These are phyloP conservation scores for Neurospora sp. DNA, from an alignment of 495 filamentous ascomycete species.

Conservation along the genomic window DNA sequence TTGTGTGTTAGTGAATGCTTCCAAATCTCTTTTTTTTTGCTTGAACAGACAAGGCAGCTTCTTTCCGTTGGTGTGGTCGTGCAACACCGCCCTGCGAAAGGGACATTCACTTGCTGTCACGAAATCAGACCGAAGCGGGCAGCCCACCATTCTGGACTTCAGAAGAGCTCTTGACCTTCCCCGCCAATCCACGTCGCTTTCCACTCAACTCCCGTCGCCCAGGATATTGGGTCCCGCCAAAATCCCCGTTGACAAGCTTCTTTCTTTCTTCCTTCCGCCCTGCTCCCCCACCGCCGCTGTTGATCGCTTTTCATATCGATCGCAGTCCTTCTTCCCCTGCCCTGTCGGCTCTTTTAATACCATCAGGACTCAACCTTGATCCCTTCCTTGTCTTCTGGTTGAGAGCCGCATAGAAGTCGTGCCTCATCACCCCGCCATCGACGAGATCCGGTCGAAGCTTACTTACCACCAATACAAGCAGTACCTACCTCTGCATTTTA, in stretches of 20 bases:
- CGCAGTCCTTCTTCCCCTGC: background rate
- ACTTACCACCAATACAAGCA: background rate
- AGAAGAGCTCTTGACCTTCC: background rate
- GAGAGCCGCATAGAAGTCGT: background rate
- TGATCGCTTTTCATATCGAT: background rate
- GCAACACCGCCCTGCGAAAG: background rate
- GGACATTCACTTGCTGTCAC: background rate
- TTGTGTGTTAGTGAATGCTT: background rate
- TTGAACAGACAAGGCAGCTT: background rate
- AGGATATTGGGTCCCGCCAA: background rate
- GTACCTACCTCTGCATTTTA: background rate
- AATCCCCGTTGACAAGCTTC: background rate
- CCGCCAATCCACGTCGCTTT: background rate
- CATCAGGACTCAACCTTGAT: background rate
- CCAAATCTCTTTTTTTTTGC: background rate
- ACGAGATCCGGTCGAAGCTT: background rate
- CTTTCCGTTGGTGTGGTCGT: background rate
- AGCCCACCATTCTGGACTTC: background rate
- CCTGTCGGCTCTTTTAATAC: background rate
- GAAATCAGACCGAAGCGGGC: background rate
- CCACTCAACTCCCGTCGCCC: background rate
- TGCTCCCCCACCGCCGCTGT: background rate
- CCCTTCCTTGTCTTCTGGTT: background rate
- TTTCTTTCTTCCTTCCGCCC: background rate
- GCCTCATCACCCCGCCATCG: background rate